phyloP scores from a whole-genome alignment of 805 yeast genomes.

The Cyberlindnera galapagoensis region DNA sequence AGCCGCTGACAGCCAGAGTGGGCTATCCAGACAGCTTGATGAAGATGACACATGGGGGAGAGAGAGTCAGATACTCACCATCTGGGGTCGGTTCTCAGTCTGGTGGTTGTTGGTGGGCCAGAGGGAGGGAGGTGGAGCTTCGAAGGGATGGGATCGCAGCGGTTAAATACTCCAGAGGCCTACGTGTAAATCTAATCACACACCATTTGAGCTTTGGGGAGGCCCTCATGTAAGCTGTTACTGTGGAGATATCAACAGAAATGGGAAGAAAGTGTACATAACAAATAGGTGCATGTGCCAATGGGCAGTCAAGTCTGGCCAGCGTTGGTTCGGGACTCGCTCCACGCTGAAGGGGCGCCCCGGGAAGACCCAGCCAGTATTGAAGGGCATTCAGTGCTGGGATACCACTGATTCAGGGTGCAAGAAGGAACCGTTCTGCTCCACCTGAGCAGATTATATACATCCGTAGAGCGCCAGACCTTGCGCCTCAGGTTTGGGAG shows the following conservation, averaged over 20 bases:
- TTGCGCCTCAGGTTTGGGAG: no score
- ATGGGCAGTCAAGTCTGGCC: neutral
- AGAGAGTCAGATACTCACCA: conserved; percentile 4
- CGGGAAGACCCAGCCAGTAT: no score
- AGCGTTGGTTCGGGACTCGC: neutral
- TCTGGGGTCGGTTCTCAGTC: conserved; percentile 1
- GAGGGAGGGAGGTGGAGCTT: neutral
- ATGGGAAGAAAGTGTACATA: conserved; percentile 7
- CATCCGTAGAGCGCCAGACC: no score
- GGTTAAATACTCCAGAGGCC: conserved; percentile 10
- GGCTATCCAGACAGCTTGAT: neutral
- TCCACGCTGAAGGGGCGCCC: no score
- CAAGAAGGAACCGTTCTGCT: no score
- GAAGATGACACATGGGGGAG: neutral
- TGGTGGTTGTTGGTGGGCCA: neutral
- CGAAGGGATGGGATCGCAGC: conserved; percentile 7
- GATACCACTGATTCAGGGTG: no score
- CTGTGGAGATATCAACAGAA: conserved; percentile 18
- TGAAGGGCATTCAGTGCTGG: no score
- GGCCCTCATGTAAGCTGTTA: conserved; percentile 15
- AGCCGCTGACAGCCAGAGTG: neutral
- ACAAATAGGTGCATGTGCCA: conserved; percentile 9
- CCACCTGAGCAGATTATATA: no score
- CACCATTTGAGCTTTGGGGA: conserved; percentile 5
- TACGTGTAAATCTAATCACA: conserved; percentile 4